These are phyloP conservation scores for Cladosporium sp. DNA, from an alignment of 2,329 filamentous ascomycete species.

Conservation along the genomic window DNA sequence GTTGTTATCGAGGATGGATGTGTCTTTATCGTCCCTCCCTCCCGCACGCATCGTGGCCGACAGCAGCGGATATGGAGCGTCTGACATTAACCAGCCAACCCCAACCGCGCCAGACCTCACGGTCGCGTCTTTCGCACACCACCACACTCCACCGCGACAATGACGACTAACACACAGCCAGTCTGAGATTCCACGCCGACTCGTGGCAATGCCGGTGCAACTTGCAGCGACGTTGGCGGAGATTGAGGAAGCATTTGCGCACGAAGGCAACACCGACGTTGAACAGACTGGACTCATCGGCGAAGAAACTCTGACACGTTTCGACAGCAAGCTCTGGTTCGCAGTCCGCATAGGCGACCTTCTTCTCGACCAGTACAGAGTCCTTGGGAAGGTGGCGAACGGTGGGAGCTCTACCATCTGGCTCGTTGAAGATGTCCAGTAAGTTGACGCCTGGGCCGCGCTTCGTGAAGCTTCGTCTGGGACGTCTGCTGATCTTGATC, in stretches of 20 bases:
- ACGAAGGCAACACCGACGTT: background rate
- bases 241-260: conserved; percentile 9
- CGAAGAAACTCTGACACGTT: conserved; percentile 9
- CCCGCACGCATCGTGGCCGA: background rate
- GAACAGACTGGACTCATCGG: background rate
- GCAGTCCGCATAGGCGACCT: conserved; percentile 5
- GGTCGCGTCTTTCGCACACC: background rate
- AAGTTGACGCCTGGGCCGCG: background rate
- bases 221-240: conserved; percentile 10
- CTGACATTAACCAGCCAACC: conserved; percentile 1
- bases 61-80: background rate
- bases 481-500: background rate
- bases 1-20: background rate
- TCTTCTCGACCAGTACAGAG: conserved; percentile 2
- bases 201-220: background rate
- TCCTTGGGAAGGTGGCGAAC: conserved; percentile 10
- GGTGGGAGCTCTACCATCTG: conserved; percentile 9
- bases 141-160: background rate
- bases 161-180: background rate
- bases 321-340: conserved; percentile 7
- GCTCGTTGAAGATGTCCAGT: conserved; percentile 2
- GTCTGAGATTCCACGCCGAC: background rate
- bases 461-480: background rate
- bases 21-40: background rate
- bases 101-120: background rate